A percentile compares a stretch with the other conserved stretches of the same genome.
Evolutionary conservation across 106 monocot species (phyloP).

Genomic region (Dendrobium catenatum): DNA sequence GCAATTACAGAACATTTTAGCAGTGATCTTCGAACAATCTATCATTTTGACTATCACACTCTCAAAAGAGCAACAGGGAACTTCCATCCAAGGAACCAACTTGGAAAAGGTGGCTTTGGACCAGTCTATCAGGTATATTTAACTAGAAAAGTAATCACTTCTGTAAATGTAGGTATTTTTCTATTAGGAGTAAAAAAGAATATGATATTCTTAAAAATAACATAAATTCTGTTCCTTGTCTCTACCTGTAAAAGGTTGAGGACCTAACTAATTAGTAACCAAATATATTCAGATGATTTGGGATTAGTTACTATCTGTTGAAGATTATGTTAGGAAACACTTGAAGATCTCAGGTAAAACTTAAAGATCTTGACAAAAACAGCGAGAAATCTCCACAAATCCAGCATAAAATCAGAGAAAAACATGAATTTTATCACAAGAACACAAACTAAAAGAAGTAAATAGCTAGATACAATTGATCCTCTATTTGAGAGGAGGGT

Average conservation of each 20-base stretch:
- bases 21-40: constrained; percentile 29
- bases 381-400: too few relatives aligned
- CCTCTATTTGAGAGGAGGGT: too few relatives aligned
- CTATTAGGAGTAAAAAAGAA: neutral
- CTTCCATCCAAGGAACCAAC: constrained; percentile 36
- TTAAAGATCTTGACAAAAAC: too few relatives aligned
- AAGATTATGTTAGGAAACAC: neutral
- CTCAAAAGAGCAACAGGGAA: constrained; percentile 42
- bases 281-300: neutral
- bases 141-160: neutral
- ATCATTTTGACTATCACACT: constrained; percentile 29
- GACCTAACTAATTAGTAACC: neutral
- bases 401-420: too few relatives aligned
- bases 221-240: neutral
- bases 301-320: neutral
- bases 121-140: constrained; percentile 34
- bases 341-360: too few relatives aligned
- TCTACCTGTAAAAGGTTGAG: neutral
- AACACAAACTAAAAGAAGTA: too few relatives aligned
- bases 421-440: too few relatives aligned
- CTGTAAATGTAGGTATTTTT: neutral
- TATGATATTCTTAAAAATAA: neutral
- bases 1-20: constrained; percentile 23
- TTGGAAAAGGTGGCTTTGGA: constrained; percentile 49
- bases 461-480: too few relatives aligned